Conservation (phyloP, 2,329 filamentous ascomycete genomes). For the Cephalotrichum gorgonifer region DNA sequence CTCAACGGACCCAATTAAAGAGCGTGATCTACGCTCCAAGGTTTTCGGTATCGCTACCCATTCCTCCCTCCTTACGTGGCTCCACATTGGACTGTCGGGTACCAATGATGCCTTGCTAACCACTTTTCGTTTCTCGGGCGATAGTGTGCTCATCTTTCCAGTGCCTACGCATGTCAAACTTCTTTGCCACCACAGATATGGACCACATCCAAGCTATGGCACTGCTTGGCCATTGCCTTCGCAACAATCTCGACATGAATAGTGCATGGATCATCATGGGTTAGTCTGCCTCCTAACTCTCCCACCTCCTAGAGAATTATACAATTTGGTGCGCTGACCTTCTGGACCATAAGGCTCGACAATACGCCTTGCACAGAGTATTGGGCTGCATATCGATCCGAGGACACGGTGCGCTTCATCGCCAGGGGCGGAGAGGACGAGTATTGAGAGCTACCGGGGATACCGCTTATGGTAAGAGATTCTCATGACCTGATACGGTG, state of each 20-base stretch:
- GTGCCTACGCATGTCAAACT: conserved; percentile 1
- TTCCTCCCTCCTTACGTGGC: not conserved
- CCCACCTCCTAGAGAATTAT: not conserved
- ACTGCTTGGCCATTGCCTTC: conserved; percentile 1
- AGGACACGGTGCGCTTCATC: not conserved
- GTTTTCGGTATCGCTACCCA: not conserved
- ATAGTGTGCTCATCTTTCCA: conserved; percentile 2
- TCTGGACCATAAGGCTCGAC: not conserved
- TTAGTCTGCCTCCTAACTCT: not conserved
- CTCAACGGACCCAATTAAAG: conserved; percentile 1
- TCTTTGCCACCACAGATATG: not conserved
- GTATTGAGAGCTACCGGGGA: not conserved
- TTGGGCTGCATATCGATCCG: conserved; percentile 1
- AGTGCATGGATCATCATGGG: conserved; percentile 3
- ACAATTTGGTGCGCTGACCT: too few relatives aligned
- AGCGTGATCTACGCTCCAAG: conserved; percentile 3
- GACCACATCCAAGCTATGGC: conserved; percentile 3
- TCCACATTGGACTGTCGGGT: not conserved
- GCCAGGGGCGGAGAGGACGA: not conserved
- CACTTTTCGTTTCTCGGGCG: not conserved
- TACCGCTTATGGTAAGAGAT: not conserved
- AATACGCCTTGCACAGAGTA: not conserved
- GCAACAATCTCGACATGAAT: conserved; percentile 4
- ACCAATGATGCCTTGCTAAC: not conserved
- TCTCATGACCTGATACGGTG: not conserved